Evolutionary conservation across 2,329 filamentous ascomycete genomes (phyloP).

Genomic region (Talaromyces sp.): DNA sequence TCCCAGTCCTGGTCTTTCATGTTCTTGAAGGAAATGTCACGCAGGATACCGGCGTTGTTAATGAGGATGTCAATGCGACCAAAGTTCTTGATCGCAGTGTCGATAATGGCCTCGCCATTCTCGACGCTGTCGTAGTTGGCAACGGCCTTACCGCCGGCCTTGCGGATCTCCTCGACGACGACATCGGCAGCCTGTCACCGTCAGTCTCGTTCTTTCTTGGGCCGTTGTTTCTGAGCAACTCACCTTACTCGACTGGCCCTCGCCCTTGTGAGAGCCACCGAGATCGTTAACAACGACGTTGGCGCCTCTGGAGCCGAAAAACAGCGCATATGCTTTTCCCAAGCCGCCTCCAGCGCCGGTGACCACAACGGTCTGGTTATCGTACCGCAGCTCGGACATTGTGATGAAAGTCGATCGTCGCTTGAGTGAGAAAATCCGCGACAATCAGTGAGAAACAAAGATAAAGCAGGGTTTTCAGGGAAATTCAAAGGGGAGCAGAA

Average conservation of each 20-base stretch:
- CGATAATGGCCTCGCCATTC: constrained; percentile 90
- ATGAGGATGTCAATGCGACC: constrained; percentile 84
- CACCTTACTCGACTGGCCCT: constrained; percentile 82
- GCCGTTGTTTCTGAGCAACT: constrained; percentile 16
- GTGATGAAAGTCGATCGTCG: constrained; percentile 14
- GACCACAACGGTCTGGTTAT: constrained; percentile 83
- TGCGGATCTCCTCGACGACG: constrained; percentile 53
- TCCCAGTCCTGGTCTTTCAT: constrained; percentile 98
- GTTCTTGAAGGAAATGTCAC: constrained; percentile 97
- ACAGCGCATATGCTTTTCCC: constrained; percentile 75
- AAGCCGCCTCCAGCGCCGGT: constrained; percentile 80
- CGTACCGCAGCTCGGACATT: constrained; percentile 73
- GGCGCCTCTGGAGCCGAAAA: constrained; percentile 87
- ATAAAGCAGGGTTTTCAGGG: background rate
- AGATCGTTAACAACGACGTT: constrained; percentile 97
- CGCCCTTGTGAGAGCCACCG: constrained; percentile 86
- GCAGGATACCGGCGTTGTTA: constrained; percentile 95
- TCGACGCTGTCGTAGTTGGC: constrained; percentile 87
- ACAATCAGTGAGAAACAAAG: background rate
- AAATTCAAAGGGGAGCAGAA: background rate
- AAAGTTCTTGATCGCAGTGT: constrained; percentile 44
- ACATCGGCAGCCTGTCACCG: constrained; percentile 56
- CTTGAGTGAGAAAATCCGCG: background rate
- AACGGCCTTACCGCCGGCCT: constrained; percentile 87
- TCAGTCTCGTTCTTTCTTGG: background rate